These are phyloP conservation scores for Epichloe amarillans DNA, from an alignment of 2,329 filamentous ascomycete genomes.

Conservation along the genomic window DNA sequence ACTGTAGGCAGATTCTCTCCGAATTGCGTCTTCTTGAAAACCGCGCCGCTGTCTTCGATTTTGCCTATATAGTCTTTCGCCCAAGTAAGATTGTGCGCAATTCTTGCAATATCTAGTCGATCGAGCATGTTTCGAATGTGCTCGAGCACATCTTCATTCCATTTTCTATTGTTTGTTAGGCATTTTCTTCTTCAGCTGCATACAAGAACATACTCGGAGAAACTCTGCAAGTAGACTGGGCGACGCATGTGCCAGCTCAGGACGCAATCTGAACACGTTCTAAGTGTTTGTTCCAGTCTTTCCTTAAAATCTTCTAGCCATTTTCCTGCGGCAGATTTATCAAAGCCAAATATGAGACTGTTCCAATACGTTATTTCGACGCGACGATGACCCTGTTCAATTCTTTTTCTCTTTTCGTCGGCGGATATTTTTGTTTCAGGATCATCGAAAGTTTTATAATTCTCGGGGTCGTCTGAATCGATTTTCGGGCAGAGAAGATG, in stretches of 20 bases:
- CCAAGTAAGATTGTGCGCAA: constrained; percentile 43
- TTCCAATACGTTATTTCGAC: constrained; percentile 52
- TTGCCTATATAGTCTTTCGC: constrained; percentile 42
- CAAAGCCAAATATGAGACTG: constrained; percentile 55
- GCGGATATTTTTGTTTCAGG: constrained; percentile 33
- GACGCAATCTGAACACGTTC: constrained; percentile 55
- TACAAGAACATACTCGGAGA: constrained; percentile 39
- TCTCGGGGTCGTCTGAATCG: constrained; percentile 46
- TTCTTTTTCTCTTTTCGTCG: constrained; percentile 37
- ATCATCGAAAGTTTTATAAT: constrained; percentile 41
- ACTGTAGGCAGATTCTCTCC: constrained; percentile 40
- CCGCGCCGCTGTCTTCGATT: constrained; percentile 32
- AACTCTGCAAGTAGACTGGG: constrained; percentile 44
- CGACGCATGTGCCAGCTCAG: constrained; percentile 62
- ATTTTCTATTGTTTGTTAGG: constrained; percentile 20
- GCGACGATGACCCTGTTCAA: constrained; percentile 41
- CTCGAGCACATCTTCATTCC: constrained; percentile 36
- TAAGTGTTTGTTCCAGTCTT: constrained; percentile 45
- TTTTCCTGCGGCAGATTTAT: constrained; percentile 43
- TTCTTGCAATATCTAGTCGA: constrained; percentile 46
- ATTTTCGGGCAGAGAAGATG: constrained; percentile 59
- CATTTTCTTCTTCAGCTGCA: not conserved
- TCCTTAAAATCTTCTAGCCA: constrained; percentile 46
- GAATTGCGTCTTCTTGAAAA: constrained; percentile 33
- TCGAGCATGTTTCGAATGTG: constrained; percentile 45